Evolutionary conservation across 306 rosid species (phyloP).

Genomic region (Prunus mongolica): DNA sequence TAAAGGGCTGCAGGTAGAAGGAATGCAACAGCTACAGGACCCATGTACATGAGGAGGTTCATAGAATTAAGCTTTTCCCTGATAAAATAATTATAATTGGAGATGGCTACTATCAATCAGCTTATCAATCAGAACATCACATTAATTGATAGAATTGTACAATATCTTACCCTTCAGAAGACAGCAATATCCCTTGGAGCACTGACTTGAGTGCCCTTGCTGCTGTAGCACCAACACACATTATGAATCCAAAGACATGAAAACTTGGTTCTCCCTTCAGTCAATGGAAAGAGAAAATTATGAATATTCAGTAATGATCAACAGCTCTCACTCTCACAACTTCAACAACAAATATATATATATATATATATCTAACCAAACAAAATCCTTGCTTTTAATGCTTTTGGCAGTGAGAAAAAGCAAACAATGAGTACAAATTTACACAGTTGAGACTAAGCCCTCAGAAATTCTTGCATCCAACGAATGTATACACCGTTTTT

Average conservation of each 20-base stretch:
- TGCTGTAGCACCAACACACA: conserved; percentile 89
- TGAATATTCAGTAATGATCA: background rate
- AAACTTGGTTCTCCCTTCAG: conserved; percentile 95
- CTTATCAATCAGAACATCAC: background rate
- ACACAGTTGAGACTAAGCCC: background rate
- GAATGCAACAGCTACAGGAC: conserved; percentile 86
- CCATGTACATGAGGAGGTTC: conserved; percentile 98
- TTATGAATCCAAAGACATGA: conserved; percentile 88
- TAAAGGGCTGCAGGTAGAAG: conserved; percentile 94
- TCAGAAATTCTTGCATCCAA: too few relatives aligned
- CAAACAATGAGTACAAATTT: background rate
- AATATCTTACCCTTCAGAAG: conserved; percentile 80
- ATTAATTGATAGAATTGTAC: background rate
- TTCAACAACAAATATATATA: background rate
- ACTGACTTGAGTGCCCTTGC: conserved; percentile 96
- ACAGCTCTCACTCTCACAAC: background rate
- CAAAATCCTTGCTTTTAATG: background rate
- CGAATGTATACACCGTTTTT: too few relatives aligned
- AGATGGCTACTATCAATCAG: background rate
- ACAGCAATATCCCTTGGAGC: conserved; percentile 86
- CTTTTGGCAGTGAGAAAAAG: background rate
- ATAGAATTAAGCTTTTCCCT: conserved; percentile 98
- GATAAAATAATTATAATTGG: background rate
- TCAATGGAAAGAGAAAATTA: conserved; percentile 15
- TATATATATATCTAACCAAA: background rate